These are phyloP conservation scores for Umbilicus rupestris DNA, from an alignment of 164 flowering plant species.

Conservation along the genomic window DNA sequence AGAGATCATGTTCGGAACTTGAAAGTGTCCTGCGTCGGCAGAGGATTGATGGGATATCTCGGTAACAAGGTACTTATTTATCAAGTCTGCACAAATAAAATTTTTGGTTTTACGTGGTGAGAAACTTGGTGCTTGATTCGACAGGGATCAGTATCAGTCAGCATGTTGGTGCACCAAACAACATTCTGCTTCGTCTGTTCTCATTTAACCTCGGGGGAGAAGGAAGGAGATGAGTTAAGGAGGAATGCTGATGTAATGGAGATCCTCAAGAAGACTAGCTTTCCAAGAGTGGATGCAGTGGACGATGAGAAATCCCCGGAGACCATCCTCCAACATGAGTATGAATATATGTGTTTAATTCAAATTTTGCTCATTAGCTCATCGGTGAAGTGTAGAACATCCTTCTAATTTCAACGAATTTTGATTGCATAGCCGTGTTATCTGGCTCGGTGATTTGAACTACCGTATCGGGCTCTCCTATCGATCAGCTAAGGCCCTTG, in stretches of 20 bases:
- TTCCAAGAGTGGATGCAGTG: slow-evolving; percentile 37
- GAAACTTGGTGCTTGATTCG: background rate
- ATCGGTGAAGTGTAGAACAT: background rate
- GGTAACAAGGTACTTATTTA: slow-evolving; percentile 53
- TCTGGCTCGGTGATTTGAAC: slow-evolving; percentile 72
- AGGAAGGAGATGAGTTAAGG: slow-evolving; percentile 61
- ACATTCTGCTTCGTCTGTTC: slow-evolving; percentile 62
- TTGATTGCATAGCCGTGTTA: slow-evolving; percentile 44
- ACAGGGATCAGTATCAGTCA: slow-evolving; percentile 67
- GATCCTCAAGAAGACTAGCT: slow-evolving; percentile 57
- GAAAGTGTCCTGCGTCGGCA: slow-evolving; percentile 68
- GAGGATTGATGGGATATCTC: slow-evolving; percentile 76
- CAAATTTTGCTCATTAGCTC: background rate
- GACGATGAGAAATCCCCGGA: slow-evolving; percentile 54
- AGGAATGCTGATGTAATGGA: slow-evolving; percentile 67
- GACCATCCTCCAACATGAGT: slow-evolving; percentile 63
- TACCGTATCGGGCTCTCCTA: slow-evolving; percentile 67
- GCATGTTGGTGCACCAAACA: slow-evolving; percentile 63
- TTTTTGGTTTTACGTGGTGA: too few species aligned
- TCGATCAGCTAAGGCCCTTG: slow-evolving; percentile 81
- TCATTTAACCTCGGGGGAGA: slow-evolving; percentile 65
- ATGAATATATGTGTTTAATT: slow-evolving; percentile 20
- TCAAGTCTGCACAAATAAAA: background rate
- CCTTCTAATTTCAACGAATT: background rate
- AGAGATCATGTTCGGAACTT: slow-evolving; percentile 48